Evolutionary conservation across 208 protist species (phyloP).

Genomic region (Trypanosoma mega): DNA sequence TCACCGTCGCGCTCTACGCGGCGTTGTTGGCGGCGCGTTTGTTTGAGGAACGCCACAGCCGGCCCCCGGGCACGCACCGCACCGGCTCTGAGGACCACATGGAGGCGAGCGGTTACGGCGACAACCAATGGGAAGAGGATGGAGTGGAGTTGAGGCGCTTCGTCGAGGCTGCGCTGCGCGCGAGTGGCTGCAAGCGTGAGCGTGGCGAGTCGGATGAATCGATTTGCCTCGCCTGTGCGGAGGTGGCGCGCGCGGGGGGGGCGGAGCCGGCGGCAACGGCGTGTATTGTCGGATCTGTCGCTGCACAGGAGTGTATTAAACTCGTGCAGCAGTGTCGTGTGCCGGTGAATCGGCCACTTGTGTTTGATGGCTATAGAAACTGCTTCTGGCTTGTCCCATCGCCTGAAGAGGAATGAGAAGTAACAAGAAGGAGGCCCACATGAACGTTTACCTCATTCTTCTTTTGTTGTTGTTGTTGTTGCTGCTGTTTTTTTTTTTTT

Average conservation of each 20-base stretch:
- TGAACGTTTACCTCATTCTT: not conserved
- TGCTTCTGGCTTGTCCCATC: slow-evolving; percentile 25
- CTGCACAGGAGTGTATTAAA: slow-evolving; percentile 96
- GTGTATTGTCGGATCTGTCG: slow-evolving; percentile 91
- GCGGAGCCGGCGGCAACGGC: slow-evolving; percentile 90
- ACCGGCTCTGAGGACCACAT: slow-evolving; percentile 1
- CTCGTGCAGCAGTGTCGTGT: slow-evolving; percentile 91
- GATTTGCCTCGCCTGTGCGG: slow-evolving; percentile 28
- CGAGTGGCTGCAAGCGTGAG: not conserved
- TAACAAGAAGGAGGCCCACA: not conserved
- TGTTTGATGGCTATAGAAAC: slow-evolving; percentile 92
- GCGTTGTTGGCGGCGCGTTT: slow-evolving; percentile 17
- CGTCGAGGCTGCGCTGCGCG: not conserved
- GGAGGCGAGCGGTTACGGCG: not conserved
- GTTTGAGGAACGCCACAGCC: slow-evolving; percentile 22
- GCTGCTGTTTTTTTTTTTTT: slow-evolving; percentile 4
- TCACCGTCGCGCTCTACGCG: slow-evolving; percentile 18
- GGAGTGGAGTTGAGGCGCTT: slow-evolving; percentile 15
- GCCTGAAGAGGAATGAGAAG: not conserved
- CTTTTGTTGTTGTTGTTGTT: slow-evolving; percentile 3
- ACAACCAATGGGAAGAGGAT: slow-evolving; percentile 8
- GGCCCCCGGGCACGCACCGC: slow-evolving; percentile 6
- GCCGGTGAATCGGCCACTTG: slow-evolving; percentile 83
- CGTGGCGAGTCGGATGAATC: slow-evolving; percentile 1
- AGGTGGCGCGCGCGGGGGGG: slow-evolving; percentile 73